Base-by-base conservation (phyloP, 352 stramenopile genomes). In the Pythium phragmitis region DNA sequence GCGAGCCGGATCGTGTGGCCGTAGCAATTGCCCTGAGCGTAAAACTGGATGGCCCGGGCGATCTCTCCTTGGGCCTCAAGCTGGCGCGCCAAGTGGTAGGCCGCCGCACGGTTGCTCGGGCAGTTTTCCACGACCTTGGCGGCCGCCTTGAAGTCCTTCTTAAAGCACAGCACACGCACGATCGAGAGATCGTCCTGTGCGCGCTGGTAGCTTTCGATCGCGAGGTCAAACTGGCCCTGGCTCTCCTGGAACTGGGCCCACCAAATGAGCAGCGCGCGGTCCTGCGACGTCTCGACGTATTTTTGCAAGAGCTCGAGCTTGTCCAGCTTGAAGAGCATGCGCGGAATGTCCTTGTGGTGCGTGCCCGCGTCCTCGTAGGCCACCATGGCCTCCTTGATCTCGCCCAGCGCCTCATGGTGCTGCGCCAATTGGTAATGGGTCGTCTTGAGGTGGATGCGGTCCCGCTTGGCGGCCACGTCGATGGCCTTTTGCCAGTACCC, bases 221-320 rank as follows among this genome's bases (percentile, higher is more conserved):
- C 95, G 7, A 75, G 65, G 60, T 97, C 91, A 17, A 96, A 88
- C 28, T 97, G 73, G 1, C 90, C 89, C 28, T 94, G 80, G 63
- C 81, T 96, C 70, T 98, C 91, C 56, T 93, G 82, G 67, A 97
- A 98, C 57, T 97, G 84, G 2, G 89, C 96, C 91, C 91, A 98
- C 94, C 94, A 98, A 42, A 94, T 87, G 7, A 92, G 68, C 16
- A 98, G 68, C 17, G 96, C 76, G 7, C 79, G 75, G 67, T 98
- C 86, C 37, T 93, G 94, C 2, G 76, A 89, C n/a, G 88, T 84
- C 3, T 78, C 69, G 23, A 98, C 79, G 69, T 98, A 98, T 48
- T 92, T 88, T 52, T 98, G 85, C 45, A 98, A 65, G 48, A 98
- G 75, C 7, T 96, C 92, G 7, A 98, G 55, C 41, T 92, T 88